A percentile compares a stretch with the other conserved stretches of the same genome.
Conservation (phyloP, 345 rosid species). For the Aurinia saxatilis region DNA sequence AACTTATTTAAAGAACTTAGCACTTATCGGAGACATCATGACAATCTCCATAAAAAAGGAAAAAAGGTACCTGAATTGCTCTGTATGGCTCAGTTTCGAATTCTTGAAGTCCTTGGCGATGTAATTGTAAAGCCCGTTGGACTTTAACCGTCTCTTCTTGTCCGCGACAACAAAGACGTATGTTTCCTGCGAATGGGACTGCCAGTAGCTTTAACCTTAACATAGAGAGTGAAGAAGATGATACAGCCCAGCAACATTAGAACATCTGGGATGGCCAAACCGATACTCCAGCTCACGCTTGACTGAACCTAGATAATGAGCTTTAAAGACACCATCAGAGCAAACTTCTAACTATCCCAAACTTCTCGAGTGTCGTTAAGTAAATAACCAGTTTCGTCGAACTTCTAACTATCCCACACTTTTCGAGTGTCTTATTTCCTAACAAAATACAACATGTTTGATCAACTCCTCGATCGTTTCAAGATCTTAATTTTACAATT, state of each 20-base stretch:
- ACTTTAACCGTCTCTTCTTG: slow-evolving; percentile 42
- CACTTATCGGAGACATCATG: too few species aligned
- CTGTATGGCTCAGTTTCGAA: slow-evolving; percentile 27
- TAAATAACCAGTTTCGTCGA: slow-evolving; percentile 44
- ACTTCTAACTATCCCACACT: slow-evolving; percentile 57
- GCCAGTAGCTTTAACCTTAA: slow-evolving; percentile 57
- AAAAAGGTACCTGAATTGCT: slow-evolving; percentile 32
- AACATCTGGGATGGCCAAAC: slow-evolving; percentile 62
- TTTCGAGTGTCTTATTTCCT: slow-evolving; percentile 72
- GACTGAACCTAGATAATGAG: slow-evolving; percentile 67
- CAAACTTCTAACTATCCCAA: too few species aligned
- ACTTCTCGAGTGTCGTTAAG: slow-evolving; percentile 58
- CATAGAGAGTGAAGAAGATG: slow-evolving; percentile 52
- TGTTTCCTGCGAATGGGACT: slow-evolving; percentile 55
- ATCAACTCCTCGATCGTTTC: too few species aligned
- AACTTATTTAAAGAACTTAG: slow-evolving; percentile 52
- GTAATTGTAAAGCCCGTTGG: slow-evolving; percentile 21
- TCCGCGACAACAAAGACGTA: slow-evolving; percentile 42
- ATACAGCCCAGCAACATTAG: slow-evolving; percentile 56
- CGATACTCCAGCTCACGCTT: slow-evolving; percentile 69
- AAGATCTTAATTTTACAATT: too few species aligned
- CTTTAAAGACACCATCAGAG: slow-evolving; percentile 61
- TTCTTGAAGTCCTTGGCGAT: slow-evolving; percentile 19
- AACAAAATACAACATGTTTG: slow-evolving; percentile 8
- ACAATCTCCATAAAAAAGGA: too few species aligned